Evolutionary conservation across 176 grass and related monocot genomes (phyloP).

Genomic region (Zea mays): Zm-B73-REFERENCE-NAM-5.0 NC_050100.1:83733501-83734000

Average conservation of each 20-base stretch:
- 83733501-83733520: background rate
- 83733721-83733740: constrained; percentile 11
- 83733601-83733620: background rate
- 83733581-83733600: background rate
- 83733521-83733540: background rate
- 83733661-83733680: background rate
- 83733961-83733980: constrained; percentile 1
- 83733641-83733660: background rate
- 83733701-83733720: constrained; percentile 10
- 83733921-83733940: constrained; percentile 2
- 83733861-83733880: constrained; percentile 40
- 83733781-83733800: background rate
- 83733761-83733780: background rate
- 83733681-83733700: background rate
- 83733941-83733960: background rate
- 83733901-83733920: background rate
- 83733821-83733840: background rate
- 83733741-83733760: constrained; percentile 16
- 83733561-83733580: background rate
- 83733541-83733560: background rate
- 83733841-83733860: background rate
- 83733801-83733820: background rate
- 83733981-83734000: background rate
- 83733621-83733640: background rate
- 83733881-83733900: background rate